Percentiles rank a stretch among this genome's conserved stretches.
These are phyloP conservation scores for Aspergillus egyptiacus DNA, from an alignment of 495 filamentous ascomycete species.

Conservation along the genomic window DNA sequence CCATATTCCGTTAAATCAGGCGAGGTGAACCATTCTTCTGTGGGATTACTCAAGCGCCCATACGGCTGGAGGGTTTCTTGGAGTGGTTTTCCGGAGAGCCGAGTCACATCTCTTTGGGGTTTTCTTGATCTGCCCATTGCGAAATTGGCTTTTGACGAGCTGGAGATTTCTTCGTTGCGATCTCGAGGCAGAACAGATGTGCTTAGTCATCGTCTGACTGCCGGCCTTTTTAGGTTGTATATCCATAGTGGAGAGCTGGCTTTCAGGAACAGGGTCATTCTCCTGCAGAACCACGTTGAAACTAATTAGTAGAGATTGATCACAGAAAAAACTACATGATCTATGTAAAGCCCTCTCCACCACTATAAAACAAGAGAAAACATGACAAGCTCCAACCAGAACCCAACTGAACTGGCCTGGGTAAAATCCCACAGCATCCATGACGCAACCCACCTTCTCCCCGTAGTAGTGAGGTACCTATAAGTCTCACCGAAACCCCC, in stretches of 20 bases:
- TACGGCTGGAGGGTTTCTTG: slow-evolving; percentile 25
- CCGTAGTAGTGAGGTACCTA: neutral
- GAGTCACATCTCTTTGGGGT: slow-evolving; percentile 16
- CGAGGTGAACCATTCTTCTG: slow-evolving; percentile 32
- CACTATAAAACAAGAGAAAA: too few relatives aligned
- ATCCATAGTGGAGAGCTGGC: too few relatives aligned
- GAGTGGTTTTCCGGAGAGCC: slow-evolving; percentile 29
- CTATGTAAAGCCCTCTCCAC: too few relatives aligned
- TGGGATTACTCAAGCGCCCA: slow-evolving; percentile 6
- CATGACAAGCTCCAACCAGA: neutral
- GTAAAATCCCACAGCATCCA: neutral
- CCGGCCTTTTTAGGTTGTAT: too few relatives aligned
- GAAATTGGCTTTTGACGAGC: neutral
- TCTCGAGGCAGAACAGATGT: neutral
- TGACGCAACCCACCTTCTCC: neutral
- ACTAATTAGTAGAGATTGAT: too few relatives aligned
- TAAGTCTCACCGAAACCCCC: neutral
- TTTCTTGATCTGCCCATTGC: slow-evolving; percentile 11
- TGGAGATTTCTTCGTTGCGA: neutral
- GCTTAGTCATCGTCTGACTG: slow-evolving; percentile 6
- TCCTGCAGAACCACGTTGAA: too few relatives aligned
- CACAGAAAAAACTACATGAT: too few relatives aligned
- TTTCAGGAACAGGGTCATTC: neutral
- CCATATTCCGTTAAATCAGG: slow-evolving; percentile 24
- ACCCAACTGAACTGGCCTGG: too few relatives aligned